Conservation (phyloP, 2,329 filamentous ascomycete genomes). For the Helotiales sp. region DNA sequence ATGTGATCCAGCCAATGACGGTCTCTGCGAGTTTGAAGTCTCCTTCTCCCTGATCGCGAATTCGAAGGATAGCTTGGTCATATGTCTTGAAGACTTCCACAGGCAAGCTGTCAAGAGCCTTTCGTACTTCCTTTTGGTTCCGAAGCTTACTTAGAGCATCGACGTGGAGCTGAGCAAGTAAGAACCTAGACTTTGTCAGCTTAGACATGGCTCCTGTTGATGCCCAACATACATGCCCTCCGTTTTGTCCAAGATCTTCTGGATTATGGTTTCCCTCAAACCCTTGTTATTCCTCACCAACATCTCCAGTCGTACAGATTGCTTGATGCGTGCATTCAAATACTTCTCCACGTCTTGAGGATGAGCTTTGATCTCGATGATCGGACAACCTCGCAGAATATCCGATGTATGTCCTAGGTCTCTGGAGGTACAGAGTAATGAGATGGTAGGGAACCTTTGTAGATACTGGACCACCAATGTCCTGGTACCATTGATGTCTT, state of each 20-base stretch:
- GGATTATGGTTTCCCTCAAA: not conserved
- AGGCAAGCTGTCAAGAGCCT: not conserved
- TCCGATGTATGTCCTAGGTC: not conserved
- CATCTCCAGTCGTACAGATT: not conserved
- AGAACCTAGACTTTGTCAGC: not conserved
- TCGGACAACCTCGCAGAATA: not conserved
- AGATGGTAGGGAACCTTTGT: too few relatives aligned
- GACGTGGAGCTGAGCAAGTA: not conserved
- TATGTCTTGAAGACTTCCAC: conserved; percentile 34
- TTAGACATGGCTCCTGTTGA: not conserved
- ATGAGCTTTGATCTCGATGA: not conserved
- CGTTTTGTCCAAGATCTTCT: not conserved
- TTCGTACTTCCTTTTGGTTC: not conserved
- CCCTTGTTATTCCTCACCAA: not conserved
- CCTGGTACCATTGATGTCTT: too few relatives aligned
- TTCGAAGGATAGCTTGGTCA: conserved; percentile 41
- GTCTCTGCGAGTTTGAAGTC: conserved; percentile 38
- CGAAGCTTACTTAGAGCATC: not conserved
- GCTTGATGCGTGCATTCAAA: not conserved
- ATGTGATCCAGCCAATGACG: conserved; percentile 40
- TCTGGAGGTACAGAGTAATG: not conserved
- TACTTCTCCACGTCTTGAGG: not conserved
- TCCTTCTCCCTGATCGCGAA: conserved; percentile 39
- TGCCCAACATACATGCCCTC: not conserved
- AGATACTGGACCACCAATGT: too few relatives aligned